Evolutionary conservation across 2,329 filamentous ascomycete species (phyloP).

Genomic region (Geosmithia morbida): DNA sequence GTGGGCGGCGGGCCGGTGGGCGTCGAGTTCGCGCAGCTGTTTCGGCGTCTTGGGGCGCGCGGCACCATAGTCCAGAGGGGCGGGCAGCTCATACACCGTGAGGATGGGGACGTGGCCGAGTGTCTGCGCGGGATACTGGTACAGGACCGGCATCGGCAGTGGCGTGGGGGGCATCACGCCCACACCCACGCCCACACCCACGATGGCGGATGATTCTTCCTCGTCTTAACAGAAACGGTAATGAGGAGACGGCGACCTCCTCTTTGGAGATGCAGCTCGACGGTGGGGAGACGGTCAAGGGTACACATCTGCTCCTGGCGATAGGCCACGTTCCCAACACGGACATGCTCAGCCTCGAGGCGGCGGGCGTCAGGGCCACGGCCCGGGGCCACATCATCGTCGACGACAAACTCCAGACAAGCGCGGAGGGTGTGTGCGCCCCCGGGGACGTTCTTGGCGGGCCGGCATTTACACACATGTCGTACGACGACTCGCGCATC

Average conservation of each 20-base stretch:
- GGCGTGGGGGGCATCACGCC: slow-evolving; percentile 13
- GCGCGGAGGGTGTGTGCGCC: slow-evolving; percentile 25
- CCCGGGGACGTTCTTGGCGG: slow-evolving; percentile 36
- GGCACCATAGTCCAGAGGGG: slow-evolving; percentile 32
- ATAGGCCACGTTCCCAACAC: slow-evolving; percentile 35
- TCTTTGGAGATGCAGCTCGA: slow-evolving; percentile 5
- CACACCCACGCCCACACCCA: too few relatives aligned
- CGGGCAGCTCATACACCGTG: slow-evolving; percentile 24
- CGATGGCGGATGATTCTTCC: slow-evolving; percentile 1
- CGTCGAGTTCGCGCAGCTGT: slow-evolving; percentile 37
- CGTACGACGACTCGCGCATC: slow-evolving; percentile 41
- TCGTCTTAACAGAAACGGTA: slow-evolving; percentile 8
- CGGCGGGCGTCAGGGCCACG: slow-evolving; percentile 24
- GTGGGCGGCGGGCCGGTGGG: slow-evolving; percentile 39
- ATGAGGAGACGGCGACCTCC: slow-evolving; percentile 6
- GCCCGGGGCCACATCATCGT: slow-evolving; percentile 26
- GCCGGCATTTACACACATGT: slow-evolving; percentile 40
- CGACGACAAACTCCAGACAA: slow-evolving; percentile 28
- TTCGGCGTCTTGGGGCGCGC: slow-evolving; percentile 30
- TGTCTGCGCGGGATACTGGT: slow-evolving; percentile 24
- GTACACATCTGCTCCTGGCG: slow-evolving; percentile 34
- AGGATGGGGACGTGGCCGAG: slow-evolving; percentile 32
- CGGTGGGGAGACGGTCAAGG: slow-evolving; percentile 11
- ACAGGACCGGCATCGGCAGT: slow-evolving; percentile 28
- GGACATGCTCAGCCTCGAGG: slow-evolving; percentile 23